These are phyloP conservation scores for Phaeoacremonium minimum DNA, from an alignment of 2,329 filamentous ascomycete species.

Conservation along the genomic window DNA sequence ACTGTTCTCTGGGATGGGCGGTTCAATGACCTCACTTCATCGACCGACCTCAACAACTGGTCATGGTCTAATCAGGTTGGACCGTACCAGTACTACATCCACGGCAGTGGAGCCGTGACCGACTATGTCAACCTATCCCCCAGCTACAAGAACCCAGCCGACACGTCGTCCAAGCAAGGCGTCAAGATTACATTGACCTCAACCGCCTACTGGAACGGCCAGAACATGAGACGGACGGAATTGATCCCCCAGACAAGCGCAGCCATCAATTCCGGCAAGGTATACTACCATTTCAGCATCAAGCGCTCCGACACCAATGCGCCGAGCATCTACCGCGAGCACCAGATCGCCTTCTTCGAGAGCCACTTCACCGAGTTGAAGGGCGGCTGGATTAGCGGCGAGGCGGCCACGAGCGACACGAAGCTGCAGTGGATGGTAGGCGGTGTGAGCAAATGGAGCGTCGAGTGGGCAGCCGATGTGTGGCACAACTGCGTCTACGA, in stretches of 20 bases:
- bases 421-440: conserved; percentile 58
- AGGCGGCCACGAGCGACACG: conserved; percentile 30
- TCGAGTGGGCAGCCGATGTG: conserved; percentile 50
- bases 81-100: conserved; percentile 69
- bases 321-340: conserved; percentile 55
- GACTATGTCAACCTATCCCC: conserved; percentile 56
- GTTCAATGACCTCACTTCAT: conserved; percentile 49
- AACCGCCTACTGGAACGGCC: conserved; percentile 63
- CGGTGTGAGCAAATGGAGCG: conserved; percentile 54
- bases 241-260: conserved; percentile 63
- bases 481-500: conserved; percentile 72
- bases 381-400: conserved; percentile 50
- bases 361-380: conserved; percentile 69
- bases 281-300: conserved; percentile 67
- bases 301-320: conserved; percentile 50
- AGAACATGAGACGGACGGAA: conserved; percentile 65
- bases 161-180: conserved; percentile 53
- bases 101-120: conserved; percentile 48
- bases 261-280: conserved; percentile 55
- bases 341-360: conserved; percentile 57
- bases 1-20: conserved; percentile 57
- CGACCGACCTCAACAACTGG: conserved; percentile 51
- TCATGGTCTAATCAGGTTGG: conserved; percentile 59
- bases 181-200: conserved; percentile 58
- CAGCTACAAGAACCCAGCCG: conserved; percentile 56